phyloP scores from a whole-genome alignment of 2,329 filamentous ascomycete species.

The Phialocephala subalpina region DNA sequence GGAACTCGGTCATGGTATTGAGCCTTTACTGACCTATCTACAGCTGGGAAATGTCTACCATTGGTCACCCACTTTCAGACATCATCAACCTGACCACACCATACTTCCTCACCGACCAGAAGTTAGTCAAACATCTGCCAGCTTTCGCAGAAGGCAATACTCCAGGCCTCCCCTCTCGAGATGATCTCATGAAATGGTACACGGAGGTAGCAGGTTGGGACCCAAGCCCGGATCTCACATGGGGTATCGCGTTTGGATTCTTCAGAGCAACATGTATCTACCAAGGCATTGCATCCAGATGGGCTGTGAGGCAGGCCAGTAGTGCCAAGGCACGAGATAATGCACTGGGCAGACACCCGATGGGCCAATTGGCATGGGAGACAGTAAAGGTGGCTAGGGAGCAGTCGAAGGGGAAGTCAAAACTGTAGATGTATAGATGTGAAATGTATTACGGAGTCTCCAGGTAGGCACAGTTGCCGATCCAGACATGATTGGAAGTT shows the following conservation, averaged over 20 bases:
- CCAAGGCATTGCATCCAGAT: slow-evolving; percentile 92
- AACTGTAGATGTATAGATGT: slow-evolving; percentile 46
- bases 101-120: slow-evolving; percentile 44
- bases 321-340: slow-evolving; percentile 82
- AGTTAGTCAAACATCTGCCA: slow-evolving; percentile 45
- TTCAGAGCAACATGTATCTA: slow-evolving; percentile 69
- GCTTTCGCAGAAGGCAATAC: slow-evolving; percentile 56
- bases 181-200: slow-evolving; percentile 72
- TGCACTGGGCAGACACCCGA: slow-evolving; percentile 71
- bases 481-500: not conserved
- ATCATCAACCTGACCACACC: slow-evolving; percentile 78
- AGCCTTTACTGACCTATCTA: slow-evolving; percentile 9
- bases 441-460: not conserved
- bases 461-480: not conserved
- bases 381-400: slow-evolving; percentile 60
- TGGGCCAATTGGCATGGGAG: slow-evolving; percentile 82
- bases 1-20: not conserved
- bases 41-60: slow-evolving; percentile 96
- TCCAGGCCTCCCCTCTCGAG: slow-evolving; percentile 58
- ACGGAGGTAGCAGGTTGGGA: slow-evolving; percentile 74
- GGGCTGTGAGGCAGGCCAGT: slow-evolving; percentile 86
- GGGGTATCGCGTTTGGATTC: slow-evolving; percentile 68
- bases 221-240: slow-evolving; percentile 66
- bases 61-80: slow-evolving; percentile 95
- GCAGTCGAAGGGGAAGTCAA: slow-evolving; percentile 47